Base-by-base conservation (phyloP, 176 grass and related monocot genomes). In the Musa troglodytarum region DNA sequence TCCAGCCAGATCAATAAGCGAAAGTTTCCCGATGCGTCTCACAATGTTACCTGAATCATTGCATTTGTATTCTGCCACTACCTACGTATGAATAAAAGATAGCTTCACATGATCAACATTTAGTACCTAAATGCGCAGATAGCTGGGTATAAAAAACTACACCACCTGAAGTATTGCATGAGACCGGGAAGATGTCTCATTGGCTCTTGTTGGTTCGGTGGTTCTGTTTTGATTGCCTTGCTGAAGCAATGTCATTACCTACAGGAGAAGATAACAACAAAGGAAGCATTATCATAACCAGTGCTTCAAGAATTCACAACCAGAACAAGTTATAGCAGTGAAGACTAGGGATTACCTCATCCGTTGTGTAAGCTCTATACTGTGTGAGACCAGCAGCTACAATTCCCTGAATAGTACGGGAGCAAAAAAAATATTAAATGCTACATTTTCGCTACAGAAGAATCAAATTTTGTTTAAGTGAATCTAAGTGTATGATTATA, bases 191-290 rank as follows among this genome's bases (percentile, higher is more conserved):
- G 95, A 99, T 53, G 95, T 99, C 74, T 99, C 90, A 22, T 99
- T 99, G 23, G 77, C 78, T 84, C 88, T 74, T 70, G 95, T 99
- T 52, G 95, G 90, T 82, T 99, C 95, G 14, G 88, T 99, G 54
- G 95, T 99, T 73, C 95, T 82, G 54, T 99, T 99, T 82, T 87
- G 81, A 80, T 99, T 99, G 26, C 95, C 95, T 80, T 94, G 91
- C 74, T 99, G 95, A 82, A 99, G 88, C 78, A 89, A 77, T 80
- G 86, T 76, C 95, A 99, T 99, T 69, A 99, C 95, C 95, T 99
- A 74, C 58, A 14, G 8, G 58, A 21, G 23, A 20, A 80, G 34
- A 43, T 64, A 51, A 54, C n/a, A n/a, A 14, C 53, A 14, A 51
- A 13, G 10, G 53, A 62, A 52, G 2, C 19, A 22, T 15, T 65